phyloP scores from a whole-genome alignment of 2,329 filamentous ascomycete genomes.

The Akanthomyces lecanii region DNA sequence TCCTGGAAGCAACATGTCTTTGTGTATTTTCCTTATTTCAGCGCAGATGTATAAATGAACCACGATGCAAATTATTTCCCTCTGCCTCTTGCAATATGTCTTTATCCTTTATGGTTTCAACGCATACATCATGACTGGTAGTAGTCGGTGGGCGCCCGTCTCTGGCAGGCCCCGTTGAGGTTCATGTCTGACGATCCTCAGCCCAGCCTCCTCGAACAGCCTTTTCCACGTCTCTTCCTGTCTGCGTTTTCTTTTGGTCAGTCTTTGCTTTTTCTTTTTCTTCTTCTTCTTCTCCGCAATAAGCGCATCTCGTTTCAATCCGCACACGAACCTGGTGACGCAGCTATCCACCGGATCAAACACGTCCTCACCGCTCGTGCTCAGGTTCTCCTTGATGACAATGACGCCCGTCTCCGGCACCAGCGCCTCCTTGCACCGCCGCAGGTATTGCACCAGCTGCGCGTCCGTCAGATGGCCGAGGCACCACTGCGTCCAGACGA shows the following conservation, averaged over 20 bases:
- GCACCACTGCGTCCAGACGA: conserved; percentile 93
- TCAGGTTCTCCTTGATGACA: conserved; percentile 64
- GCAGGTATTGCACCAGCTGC: conserved; percentile 65
- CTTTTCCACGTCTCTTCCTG: conserved; percentile 66
- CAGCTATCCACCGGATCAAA: conserved; percentile 74
- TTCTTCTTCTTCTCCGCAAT: no score
- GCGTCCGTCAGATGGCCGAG: conserved; percentile 73
- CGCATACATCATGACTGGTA: conserved; percentile 75
- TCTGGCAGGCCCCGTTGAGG: conserved; percentile 66
- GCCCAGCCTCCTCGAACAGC: conserved; percentile 65
- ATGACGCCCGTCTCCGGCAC: conserved; percentile 30
- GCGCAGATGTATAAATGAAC: neutral
- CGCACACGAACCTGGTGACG: conserved; percentile 58
- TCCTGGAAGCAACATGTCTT: neutral
- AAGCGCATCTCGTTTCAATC: no score
- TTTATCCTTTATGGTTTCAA: conserved; percentile 46
- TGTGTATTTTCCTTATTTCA: neutral
- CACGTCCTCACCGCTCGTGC: conserved; percentile 54
- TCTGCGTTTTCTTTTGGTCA: conserved; percentile 34
- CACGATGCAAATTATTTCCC: neutral
- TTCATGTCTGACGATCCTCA: conserved; percentile 66
- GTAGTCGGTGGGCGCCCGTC: conserved; percentile 46
- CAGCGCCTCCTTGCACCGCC: conserved; percentile 49
- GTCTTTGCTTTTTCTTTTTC: neutral
- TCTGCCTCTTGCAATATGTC: neutral